A percentile compares a stretch with the other conserved stretches of the same genome.
Conservation (phyloP, 192 early-diverging fungal species). For the Mortierella claussenii region DNA sequence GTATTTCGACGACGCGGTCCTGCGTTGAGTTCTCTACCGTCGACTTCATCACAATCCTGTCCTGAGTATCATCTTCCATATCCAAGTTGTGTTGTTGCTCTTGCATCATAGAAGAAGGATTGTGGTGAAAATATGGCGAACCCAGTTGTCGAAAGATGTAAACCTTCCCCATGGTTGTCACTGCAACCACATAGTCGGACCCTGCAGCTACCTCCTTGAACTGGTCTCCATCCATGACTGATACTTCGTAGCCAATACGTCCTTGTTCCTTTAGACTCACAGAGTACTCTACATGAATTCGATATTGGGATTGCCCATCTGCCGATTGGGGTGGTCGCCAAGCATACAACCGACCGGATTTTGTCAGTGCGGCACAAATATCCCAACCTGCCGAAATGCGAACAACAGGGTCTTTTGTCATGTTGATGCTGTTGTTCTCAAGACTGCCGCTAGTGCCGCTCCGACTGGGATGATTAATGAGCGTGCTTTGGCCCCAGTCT, state of each 20-base stretch:
- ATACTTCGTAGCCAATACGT: constrained; percentile 6
- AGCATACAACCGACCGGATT: constrained; percentile 30
- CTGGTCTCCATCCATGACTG: constrained; percentile 14
- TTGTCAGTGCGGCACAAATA: constrained; percentile 37
- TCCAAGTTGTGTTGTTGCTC: neutral
- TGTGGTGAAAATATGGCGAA: constrained; percentile 23
- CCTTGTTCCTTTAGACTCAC: constrained; percentile 27
- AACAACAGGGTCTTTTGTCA: constrained; percentile 13
- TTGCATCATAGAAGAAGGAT: no score
- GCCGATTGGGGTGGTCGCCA: constrained; percentile 30
- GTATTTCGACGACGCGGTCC: constrained; percentile 31
- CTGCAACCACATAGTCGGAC: constrained; percentile 32
- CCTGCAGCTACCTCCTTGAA: constrained; percentile 33
- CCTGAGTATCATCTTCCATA: constrained; percentile 12
- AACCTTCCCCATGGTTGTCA: constrained; percentile 26
- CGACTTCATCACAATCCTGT: constrained; percentile 33
- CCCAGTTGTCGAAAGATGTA: constrained; percentile 29
- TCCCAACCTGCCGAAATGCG: constrained; percentile 40
- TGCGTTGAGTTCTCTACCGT: constrained; percentile 11
- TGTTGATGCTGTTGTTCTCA: neutral
- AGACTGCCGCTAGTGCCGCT: constrained; percentile 2
- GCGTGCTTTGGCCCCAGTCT: neutral
- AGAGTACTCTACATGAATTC: constrained; percentile 21
- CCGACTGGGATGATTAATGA: neutral
- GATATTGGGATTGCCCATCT: constrained; percentile 27